Conservation (phyloP, 164 flowering plant genomes). For the Aristolochia contorta region DNA sequence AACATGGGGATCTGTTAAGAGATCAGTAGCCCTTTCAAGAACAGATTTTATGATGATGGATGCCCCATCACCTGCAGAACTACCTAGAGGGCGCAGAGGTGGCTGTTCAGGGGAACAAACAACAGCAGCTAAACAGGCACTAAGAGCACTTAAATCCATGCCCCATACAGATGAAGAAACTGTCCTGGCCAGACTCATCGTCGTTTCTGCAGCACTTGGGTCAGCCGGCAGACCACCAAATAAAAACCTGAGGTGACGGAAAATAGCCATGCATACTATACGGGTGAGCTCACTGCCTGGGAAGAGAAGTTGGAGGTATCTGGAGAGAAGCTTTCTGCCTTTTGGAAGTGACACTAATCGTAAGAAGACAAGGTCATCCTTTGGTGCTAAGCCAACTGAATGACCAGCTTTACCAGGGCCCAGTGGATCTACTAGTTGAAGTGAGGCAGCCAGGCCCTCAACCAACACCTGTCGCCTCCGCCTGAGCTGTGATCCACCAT, state of each 20-base stretch:
- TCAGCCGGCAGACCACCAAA: slow-evolving; percentile 72
- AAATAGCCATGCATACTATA: slow-evolving; percentile 85
- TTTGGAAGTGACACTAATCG: slow-evolving; percentile 82
- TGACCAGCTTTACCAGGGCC: slow-evolving; percentile 38
- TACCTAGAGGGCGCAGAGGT: slow-evolving; percentile 88
- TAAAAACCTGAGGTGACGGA: slow-evolving; percentile 82
- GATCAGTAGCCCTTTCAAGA: slow-evolving; percentile 77
- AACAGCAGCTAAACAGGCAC: slow-evolving; percentile 90
- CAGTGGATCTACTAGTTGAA: slow-evolving; percentile 86
- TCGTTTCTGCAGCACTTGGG: slow-evolving; percentile 45
- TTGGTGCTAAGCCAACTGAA: slow-evolving; percentile 33
- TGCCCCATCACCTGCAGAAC: slow-evolving; percentile 84
- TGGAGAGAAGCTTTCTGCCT: slow-evolving; percentile 68
- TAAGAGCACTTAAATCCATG: slow-evolving; percentile 80
- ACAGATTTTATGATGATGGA: slow-evolving; percentile 58
- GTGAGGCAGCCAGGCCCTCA: slow-evolving; percentile 81
- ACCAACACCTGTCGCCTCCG: slow-evolving; percentile 60
- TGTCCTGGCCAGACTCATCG: slow-evolving; percentile 38
- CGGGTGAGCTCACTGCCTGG: slow-evolving; percentile 73
- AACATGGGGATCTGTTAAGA: slow-evolving; percentile 53
- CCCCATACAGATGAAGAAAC: slow-evolving; percentile 44
- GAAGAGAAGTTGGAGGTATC: slow-evolving; percentile 59
- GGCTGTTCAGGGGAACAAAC: slow-evolving; percentile 92
- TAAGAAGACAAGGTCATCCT: slow-evolving; percentile 76
- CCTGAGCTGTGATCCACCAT: slow-evolving; percentile 66